Base-by-base conservation (phyloP, 768 basidiomycete genomes). In the Galerina marginata region DNA sequence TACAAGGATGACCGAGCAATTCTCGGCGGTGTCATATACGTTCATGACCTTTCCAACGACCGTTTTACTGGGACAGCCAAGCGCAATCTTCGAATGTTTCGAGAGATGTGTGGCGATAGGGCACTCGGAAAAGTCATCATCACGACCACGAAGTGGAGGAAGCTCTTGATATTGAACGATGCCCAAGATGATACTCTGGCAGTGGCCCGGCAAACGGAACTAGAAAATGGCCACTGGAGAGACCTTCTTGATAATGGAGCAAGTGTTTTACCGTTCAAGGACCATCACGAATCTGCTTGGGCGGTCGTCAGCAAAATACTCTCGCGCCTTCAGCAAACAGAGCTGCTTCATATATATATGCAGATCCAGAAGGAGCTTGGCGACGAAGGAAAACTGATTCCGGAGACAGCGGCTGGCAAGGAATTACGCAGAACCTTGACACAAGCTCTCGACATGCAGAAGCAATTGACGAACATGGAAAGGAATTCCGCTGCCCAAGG, bases 361-460 rank as follows among this genome's bases (percentile, higher is more conserved):
- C 47, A 56, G 23, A 65, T 67, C 42, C 66, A 67, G 45, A 20
- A 43, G 5, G 67, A 68, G 51, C 26, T 68, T 3, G 67, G 59
- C 15, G 58, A 61, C 23, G 29, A 56, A 12, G 23, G 38, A 11
- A 59, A 56, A 42, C 12, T 47, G 6, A 49, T 54, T 29, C 59
- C 52, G 3, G 59, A 60, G 33, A 60, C 59, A 14, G 25, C 16
- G 11, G 67, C 67, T 2, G 67, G 67, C 4, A 61, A 58, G 45
- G 37, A 51, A 16, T 52, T 67, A 15, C 59, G 60, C 4, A 46
- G 26, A n/a, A 63, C 62, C n/a, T 38, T 67, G 38, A 29, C 61
- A 29, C 43, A 67, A 29, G n/a, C 60, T 5, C 43, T 62, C 14
- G 64, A 62, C 2, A 52, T 63, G 58, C 54, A 60, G 29, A 56